Base-by-base conservation (phyloP, 2,329 filamentous ascomycete genomes). In the Knufia petricola region DNA sequence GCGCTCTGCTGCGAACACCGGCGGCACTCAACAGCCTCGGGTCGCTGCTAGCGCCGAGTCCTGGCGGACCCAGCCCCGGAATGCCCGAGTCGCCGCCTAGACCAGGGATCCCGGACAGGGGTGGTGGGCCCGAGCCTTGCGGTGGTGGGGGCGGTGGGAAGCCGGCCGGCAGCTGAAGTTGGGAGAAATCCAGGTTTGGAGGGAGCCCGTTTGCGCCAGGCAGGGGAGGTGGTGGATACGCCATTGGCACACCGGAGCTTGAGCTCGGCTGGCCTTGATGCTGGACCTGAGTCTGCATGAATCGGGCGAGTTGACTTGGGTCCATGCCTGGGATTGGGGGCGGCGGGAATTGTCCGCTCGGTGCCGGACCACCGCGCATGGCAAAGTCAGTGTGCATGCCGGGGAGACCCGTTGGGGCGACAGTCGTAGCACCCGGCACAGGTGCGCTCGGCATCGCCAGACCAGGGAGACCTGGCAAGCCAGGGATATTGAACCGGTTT, bases 101-200 rank as follows among this genome's bases (percentile, higher is more conserved):
- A 53, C 63, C 70, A n/a, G 23, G 66, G 65, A 40, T 47, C 13
- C 19, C 31, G 0, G 70, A 66, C n/a, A 72, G 68, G 8, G 67
- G 69, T 3, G 68, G 68, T 24, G 68, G 66, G 1, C 42, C 31
- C 3, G 19, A 62, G 60, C 26, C 31, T 12, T 30, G 31, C 8
- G 71, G 74, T 1, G 74, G 76, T 0, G 80, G 81, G 7, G 81
- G 74, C 8, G 75, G 76, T 12, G 83, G 67, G 12, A 80, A 80
- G 2, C 79, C 64, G 38, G 62, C 61, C n/a, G 60, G 60, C 1
- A 60, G 55, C n/a, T 57, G 54, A 13, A 63, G 31, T 48, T 60
- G 56, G 9, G 61, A 59, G 46, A 68, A 60, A 23, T 64, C 62
- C 39, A 62, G 60, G 21, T 60, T 61, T 13, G 52, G 43, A 15